Evolutionary conservation across 106 monocot species (phyloP), one percentile per base, ranked within the genome.

Genomic region (Agapanthus africanus): DNA sequence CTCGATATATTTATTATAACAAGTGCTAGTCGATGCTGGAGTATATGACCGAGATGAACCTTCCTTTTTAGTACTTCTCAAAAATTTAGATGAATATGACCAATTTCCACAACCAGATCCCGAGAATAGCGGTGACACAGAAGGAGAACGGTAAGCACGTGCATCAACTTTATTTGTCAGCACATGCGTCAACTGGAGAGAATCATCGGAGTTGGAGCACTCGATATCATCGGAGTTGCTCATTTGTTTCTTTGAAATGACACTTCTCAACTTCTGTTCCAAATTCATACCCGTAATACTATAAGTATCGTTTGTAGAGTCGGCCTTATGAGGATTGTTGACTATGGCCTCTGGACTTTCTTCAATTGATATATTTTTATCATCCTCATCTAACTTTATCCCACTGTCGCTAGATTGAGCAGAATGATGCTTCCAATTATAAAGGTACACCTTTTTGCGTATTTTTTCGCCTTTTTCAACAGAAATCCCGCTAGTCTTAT

Each of bases 21-120:
- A 84, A 37, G 97, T 89, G 65, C 80, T 85, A 65, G 84, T 82
- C 44, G 92, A 97, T 66, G 75, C 78, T 46, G 97, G 97, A 40
- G 97, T 92, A 71, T 74, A 75, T 56, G 92, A 97, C 59, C 72
- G 73, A 54, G 86, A 87, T 57, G 89, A 92, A 26, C 68, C 91
- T 8, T 92, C 84, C 74, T 74, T 87, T 80, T 65, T 75, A n/a
- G 46, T 52, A 38, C 18, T 80, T 73, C 76, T 76, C 52, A 91
- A 74, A n/a, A 90, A 60, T 73, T 79, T 88, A 4, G 91, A 83
- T 41, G 84, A 75, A 57, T 73, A 63, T n/a, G 88, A 80, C 81
- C 79, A 81, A 68, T 79, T 84, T 67, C 88, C 78, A 76, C 77
- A 86, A 68, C 77, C 79, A 65, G 83, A 82, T 40, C 75, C 81